phyloP scores from a whole-genome alignment of 352 stramenopile genomes.

The Phytophthora pistaciae region DNA sequence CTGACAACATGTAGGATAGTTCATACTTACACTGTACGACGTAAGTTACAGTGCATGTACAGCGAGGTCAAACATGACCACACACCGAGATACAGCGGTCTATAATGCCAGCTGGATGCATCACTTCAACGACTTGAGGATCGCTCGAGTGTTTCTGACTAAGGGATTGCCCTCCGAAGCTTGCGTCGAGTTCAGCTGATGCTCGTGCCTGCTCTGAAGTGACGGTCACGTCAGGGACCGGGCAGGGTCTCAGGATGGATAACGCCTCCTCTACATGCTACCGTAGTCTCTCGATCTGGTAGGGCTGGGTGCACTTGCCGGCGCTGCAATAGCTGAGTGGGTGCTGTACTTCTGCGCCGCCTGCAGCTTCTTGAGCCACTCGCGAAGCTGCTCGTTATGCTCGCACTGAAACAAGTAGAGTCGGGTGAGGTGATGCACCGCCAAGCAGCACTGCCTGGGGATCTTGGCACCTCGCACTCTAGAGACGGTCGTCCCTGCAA shows the following conservation, averaged over 20 bases:
- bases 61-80: no score
- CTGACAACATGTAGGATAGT: no score
- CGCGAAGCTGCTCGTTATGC: conserved; percentile 41
- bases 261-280: neutral
- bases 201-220: neutral
- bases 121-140: neutral
- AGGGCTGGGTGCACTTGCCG: neutral
- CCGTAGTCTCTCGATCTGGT: neutral
- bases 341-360: conserved; percentile 33
- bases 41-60: no score
- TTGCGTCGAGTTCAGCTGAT: neutral
- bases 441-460: conserved; percentile 16
- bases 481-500: neutral
- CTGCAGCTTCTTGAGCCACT: conserved; percentile 80
- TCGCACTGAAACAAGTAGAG: conserved; percentile 66
- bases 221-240: neutral
- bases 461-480: neutral
- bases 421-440: conserved; percentile 28
- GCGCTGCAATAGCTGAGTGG: neutral
- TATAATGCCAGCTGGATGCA: neutral
- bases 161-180: neutral
- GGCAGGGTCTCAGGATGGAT: neutral
- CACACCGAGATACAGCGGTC: no score
- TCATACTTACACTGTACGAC: no score
- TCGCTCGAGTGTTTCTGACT: neutral